Evolutionary conservation across 768 basidiomycete species (phyloP).

Genomic region (Tulasnella sp.): DNA sequence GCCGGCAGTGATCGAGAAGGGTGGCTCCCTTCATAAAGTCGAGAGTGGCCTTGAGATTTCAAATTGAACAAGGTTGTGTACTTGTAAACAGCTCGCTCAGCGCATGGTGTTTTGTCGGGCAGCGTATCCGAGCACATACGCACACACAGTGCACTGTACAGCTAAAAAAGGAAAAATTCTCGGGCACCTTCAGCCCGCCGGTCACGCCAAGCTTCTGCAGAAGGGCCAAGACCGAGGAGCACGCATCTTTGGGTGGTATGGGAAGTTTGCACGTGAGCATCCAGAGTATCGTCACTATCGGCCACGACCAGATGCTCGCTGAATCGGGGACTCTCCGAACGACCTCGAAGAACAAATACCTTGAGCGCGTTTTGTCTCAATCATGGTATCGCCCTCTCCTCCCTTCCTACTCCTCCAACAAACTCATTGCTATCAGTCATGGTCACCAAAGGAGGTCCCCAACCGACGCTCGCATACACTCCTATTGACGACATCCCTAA

Average conservation of each 20-base stretch:
- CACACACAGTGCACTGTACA: no score
- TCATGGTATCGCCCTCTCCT: not conserved
- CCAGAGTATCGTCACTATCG: not conserved
- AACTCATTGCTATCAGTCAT: not conserved
- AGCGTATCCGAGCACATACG: no score
- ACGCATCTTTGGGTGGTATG: no score
- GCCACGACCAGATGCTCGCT: no score
- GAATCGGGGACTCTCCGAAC: not conserved
- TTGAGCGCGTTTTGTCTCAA: not conserved
- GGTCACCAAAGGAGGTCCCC: not conserved
- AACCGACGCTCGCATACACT: constrained; percentile 41
- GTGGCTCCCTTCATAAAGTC: not conserved
- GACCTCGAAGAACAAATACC: not conserved
- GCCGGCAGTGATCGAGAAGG: not conserved
- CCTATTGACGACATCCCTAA: constrained; percentile 53
- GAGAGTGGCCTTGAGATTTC: no score
- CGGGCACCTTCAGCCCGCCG: not conserved
- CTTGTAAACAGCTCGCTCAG: no score
- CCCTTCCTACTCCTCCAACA: not conserved
- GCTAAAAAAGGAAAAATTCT: not conserved
- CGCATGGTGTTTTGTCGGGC: no score
- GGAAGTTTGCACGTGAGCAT: not conserved
- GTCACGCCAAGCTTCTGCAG: no score
- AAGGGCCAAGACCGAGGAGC: no score
- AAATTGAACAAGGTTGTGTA: no score